Base-by-base conservation (phyloP, 164 flowering plant species). In the Aristolochia fimbriata region DNA sequence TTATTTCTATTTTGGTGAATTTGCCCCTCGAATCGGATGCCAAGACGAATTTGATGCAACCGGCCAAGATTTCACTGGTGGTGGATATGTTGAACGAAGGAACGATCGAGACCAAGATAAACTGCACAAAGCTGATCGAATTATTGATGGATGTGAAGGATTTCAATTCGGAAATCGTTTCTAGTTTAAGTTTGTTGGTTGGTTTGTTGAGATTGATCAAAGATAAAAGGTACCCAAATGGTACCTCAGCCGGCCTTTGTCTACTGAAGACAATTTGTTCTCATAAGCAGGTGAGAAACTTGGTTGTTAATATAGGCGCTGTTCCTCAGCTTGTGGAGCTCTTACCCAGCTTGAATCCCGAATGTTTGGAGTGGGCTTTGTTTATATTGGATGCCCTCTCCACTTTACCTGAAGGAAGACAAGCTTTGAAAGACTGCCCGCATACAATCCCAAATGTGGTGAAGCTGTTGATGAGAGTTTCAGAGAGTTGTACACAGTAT, bases 11-110 rank as follows among this genome's bases (percentile, higher is more conserved):
- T 70, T 76, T 91, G 27, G 96, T 84, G 56, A 77, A 80, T 67
- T 74, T 91, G 76, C 55, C 64, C 2, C 85, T 91, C 23, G 86
- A 83, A 80, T 82, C 83, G 0, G 90, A 82, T 12, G 71, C 83
- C 1, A 84, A 68, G 72, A 49, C 55, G 43, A 78, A 77, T 64
- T 63, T 91, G 78, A 75, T 79, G 82, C 84, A 91, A 64, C 97
- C 97, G 0, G 80, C 88, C 0, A 88, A 77, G 78, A 70, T 91
- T 23, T 91, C 97, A 3, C 55, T 88, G 49, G 61, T 86, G 78
- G 90, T 85, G 27, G 96, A 91, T 62, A 78, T 91, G 76, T 65
- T 91, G 73, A 88, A 86, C 66, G 97, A 91, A 65, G 97, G 97
- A 3, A 80, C 91, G 0, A 66, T 79, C 2, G 89, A 86, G 46